Evolutionary conservation across 2,329 filamentous ascomycete species (phyloP), one percentile per base, ranked within the genome.

Genomic region (Aspergillus amoenus): DNA sequence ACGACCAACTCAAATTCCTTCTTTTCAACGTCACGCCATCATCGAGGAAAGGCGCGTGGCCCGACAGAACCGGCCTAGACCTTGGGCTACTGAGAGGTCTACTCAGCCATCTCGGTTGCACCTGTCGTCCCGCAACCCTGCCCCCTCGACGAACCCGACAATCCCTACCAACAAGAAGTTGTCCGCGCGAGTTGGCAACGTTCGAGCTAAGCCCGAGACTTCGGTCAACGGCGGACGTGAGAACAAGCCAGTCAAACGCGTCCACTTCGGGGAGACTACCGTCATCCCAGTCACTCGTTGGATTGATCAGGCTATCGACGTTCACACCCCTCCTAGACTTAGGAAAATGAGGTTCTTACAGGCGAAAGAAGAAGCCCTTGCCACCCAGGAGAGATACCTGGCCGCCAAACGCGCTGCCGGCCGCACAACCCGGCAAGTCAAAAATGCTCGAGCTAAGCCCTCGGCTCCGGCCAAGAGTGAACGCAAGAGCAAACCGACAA

Each of bases 401-500:
- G 27, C 27, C 27, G 27, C 22, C 50, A 40, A 42, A 55, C 18
- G 27, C 42, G 41, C 27, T 24, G 39, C 21, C 54, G 56, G 43
- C 48, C 44, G 58, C 61, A 22, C 27, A 54, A 55, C 13, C 53
- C 57, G 61, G 53, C 58, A 51, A 27, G 56, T 56, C 53, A 52
- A 57, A 27, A 24, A 47, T 3, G 44, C 46, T 27, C 49, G 57
- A 49, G 50, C 47, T 49, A 57, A 61, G 56, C 50, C 55, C 56
- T 40, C 52, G 51, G 44, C 58, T 56, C 41, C 58, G 60, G 44
- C 41, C 32, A 39, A 51, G 30, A 46, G 48, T 22, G 30, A 22
- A 42, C 50, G 51, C 56, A 63, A 63, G 56, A 32, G 24, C 41
- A 57, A 57, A 49, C 52, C 57, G 53, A 65, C 62, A 52, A 67